Conservation (phyloP, 2,329 filamentous ascomycete genomes). For the Cladosporium sp. region DNA sequence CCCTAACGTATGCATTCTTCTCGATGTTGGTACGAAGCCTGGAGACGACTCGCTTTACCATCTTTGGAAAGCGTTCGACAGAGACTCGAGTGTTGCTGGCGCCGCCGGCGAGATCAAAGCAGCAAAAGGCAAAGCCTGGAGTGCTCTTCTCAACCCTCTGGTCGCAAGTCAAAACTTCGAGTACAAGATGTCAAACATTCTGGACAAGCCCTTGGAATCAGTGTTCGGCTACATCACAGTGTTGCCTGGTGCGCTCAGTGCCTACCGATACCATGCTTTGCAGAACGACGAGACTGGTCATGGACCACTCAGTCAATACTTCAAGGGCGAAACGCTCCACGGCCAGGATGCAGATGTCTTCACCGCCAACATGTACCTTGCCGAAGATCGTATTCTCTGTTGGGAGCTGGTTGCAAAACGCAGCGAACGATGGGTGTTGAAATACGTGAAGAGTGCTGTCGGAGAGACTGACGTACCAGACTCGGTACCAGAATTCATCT, state of each 20-base stretch:
- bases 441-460: constrained; percentile 94
- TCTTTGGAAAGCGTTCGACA: constrained; percentile 98
- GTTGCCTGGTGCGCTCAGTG: constrained; percentile 87
- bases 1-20: constrained; percentile 92
- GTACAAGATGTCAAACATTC: constrained; percentile 99
- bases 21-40: constrained; percentile 93
- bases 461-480: constrained; percentile 98
- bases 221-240: constrained; percentile 99
- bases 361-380: constrained; percentile 93
- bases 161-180: constrained; percentile 98
- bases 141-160: constrained; percentile 83
- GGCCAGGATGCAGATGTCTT: constrained; percentile 96
- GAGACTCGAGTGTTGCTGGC: constrained; percentile 93
- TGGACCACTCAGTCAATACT: constrained; percentile 93
- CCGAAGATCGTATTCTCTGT: constrained; percentile 84
- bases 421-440: constrained; percentile 92
- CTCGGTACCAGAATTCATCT: constrained; percentile 92
- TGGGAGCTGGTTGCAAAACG: constrained; percentile 96
- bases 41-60: constrained; percentile 90
- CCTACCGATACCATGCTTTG: constrained; percentile 90
- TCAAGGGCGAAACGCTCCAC: constrained; percentile 96
- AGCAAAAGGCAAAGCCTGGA: constrained; percentile 81
- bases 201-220: constrained; percentile 94
- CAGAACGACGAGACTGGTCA: constrained; percentile 97
- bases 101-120: constrained; percentile 97